phyloP scores from a whole-genome alignment of 371 early-diverging fungal genomes.

The Globomyces sp. region DNA sequence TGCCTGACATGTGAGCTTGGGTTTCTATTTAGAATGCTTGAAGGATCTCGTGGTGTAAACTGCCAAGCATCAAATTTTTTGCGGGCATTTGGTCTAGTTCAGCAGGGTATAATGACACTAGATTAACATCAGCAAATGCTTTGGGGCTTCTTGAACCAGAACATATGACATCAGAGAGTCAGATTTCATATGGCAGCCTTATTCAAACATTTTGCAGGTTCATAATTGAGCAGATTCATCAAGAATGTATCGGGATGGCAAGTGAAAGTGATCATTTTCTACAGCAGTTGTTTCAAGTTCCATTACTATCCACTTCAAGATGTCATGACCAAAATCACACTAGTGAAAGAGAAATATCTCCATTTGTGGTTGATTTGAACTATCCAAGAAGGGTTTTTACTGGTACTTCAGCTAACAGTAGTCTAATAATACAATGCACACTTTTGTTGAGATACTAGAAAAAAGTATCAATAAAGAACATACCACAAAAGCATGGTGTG shows the following conservation, averaged over 20 bases:
- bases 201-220: conserved; percentile 88
- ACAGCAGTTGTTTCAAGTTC: conserved; percentile 73
- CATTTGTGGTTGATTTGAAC: conserved; percentile 79
- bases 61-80: conserved; percentile 94
- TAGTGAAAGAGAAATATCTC: conserved; percentile 59
- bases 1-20: conserved; percentile 92
- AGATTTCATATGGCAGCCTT: conserved; percentile 63
- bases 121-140: conserved; percentile 57
- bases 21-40: conserved; percentile 87
- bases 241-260: conserved; percentile 45
- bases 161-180: conserved; percentile 47
- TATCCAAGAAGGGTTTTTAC: conserved; percentile 55
- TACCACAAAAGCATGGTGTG: conserved; percentile 79
- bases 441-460: conserved; percentile 62
- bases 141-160: conserved; percentile 85
- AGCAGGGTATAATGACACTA: conserved; percentile 61
- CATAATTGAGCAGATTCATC: conserved; percentile 82
- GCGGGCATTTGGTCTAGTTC: conserved; percentile 73
- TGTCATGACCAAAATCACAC: conserved; percentile 63
- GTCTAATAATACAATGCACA: conserved; percentile 26
- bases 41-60: conserved; percentile 82
- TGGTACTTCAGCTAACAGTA: too few species aligned
- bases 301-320: conserved; percentile 57
- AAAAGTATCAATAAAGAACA: conserved; percentile 67
- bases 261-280: conserved; percentile 33